Base-by-base conservation (phyloP, 257 asterid genomes). In the Penstemon eatonii region DNA sequence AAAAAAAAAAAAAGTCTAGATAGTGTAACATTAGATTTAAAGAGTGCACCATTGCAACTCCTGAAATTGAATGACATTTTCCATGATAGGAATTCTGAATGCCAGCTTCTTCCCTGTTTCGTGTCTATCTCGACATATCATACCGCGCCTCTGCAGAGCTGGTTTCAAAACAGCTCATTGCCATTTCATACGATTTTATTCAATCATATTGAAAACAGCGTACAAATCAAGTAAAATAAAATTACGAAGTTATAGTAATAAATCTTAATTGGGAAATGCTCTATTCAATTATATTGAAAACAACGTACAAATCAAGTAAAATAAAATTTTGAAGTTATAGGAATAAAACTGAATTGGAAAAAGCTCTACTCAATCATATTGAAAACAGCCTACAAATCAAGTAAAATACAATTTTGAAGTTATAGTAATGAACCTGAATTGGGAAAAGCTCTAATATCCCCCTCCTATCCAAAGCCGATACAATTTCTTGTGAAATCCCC, bases 81-180 rank as follows among this genome's bases (percentile, higher is more conserved):
- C 92, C 77, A 90, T 75, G 66, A 85, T 81, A 43, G 96, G 97
- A 50, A 93, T 90, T 69, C 93, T 93, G 52, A 90, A 88, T 69
- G 97, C 96, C 62, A 93, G 83, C 13, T 90, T 86, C 82, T 93
- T 93, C 77, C 97, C 99, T 0, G 99, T 93, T 69, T 97, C 99
- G 0, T 97, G 90, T 76, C 95, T 82, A 63, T 97, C 99, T 46
- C 99, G 85, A 68, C 97, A 97, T 55, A 93, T 93, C 97, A 93
- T 85, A 72, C 90, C 97, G 1, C 85, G 88, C 11, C 99, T 97
- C 76, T 85, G 85, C 97, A 90, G 90, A 37, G 99, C 99, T 4
- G 99, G 99, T 68, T 87, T 89, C 18, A 15, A 15, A 15, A 15
- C 95, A 56, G 90, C 98, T 68, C 77, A 84, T 93, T 87, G 81